Percentiles rank a stretch among this genome's conserved stretches.
Evolutionary conservation across 2,329 filamentous ascomycete species (phyloP).

Genomic region (Penicillium sclerotiorum): DNA sequence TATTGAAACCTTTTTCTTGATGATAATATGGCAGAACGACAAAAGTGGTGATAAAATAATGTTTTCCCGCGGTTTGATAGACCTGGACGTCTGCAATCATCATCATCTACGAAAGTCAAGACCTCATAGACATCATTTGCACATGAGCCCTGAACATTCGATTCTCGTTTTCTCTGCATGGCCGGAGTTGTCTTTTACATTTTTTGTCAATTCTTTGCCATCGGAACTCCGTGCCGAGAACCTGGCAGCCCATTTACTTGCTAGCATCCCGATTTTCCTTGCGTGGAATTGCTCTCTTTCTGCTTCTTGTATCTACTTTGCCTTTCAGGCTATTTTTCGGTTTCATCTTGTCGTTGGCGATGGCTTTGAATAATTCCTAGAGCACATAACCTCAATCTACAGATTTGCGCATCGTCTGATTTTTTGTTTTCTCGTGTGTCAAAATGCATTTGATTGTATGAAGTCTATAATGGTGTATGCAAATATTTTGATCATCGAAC

Average conservation of each 20-base stretch:
- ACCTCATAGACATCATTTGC: constrained; percentile 10
- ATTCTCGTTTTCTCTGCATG: constrained; percentile 20
- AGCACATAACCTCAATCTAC: background rate
- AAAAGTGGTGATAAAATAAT: background rate
- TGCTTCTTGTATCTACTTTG: background rate
- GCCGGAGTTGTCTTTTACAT: constrained; percentile 20
- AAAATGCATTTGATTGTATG: background rate
- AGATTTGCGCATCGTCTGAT: too few relatives aligned
- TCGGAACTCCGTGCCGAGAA: constrained; percentile 3
- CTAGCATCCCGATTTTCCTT: background rate
- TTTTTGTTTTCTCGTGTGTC: too few relatives aligned
- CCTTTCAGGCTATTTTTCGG: background rate
- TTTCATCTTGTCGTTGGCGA: background rate
- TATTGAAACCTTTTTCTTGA: constrained; percentile 13
- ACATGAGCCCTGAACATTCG: constrained; percentile 1
- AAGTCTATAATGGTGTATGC: constrained; percentile 4
- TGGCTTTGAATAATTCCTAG: background rate
- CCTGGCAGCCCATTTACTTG: background rate
- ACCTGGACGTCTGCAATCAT: background rate
- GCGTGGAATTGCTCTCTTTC: background rate
- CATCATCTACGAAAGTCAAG: background rate
- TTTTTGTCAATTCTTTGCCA: constrained; percentile 7
- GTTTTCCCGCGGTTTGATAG: background rate
- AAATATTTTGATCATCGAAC: constrained; percentile 10
- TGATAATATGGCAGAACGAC: background rate